Conservation (phyloP, 2,329 filamentous ascomycete species). For the Aschersonia sp. region DNA sequence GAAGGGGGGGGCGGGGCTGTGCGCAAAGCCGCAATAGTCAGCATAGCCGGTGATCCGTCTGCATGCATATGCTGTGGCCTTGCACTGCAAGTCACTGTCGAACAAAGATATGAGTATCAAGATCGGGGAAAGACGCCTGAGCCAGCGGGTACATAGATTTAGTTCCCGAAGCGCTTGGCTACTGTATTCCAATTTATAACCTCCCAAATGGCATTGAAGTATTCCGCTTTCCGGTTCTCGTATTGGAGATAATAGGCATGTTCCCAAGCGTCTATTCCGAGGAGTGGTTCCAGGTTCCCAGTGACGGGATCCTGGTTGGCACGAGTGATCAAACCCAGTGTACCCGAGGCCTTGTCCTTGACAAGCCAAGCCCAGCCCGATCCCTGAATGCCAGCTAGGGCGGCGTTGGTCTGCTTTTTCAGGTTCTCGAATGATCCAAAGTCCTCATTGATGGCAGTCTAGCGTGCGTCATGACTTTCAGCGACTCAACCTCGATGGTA, state of each 20-base stretch:
- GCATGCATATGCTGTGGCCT: too few species aligned
- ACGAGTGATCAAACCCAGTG: conserved; percentile 52
- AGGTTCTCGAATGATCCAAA: conserved; percentile 55
- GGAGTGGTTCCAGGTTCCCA: conserved; percentile 65
- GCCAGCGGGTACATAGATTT: conserved; percentile 9
- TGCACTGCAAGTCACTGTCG: too few species aligned
- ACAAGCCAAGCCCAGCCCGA: conserved; percentile 88
- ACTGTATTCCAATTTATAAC: conserved; percentile 93
- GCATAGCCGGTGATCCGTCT: too few species aligned
- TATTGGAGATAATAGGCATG: conserved; percentile 95
- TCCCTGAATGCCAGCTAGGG: conserved; percentile 65
- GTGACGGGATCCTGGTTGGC: conserved; percentile 84
- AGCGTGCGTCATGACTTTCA: background rate
- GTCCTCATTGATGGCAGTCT: conserved; percentile 46
- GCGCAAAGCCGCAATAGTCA: too few species aligned
- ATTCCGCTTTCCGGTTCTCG: conserved; percentile 93
- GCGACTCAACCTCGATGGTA: background rate
- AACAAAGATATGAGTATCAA: too few species aligned
- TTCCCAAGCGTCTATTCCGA: conserved; percentile 93
- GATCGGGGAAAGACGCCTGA: background rate
- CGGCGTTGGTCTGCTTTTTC: conserved; percentile 51
- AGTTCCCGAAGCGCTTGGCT: conserved; percentile 54
- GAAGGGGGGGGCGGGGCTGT: too few species aligned
- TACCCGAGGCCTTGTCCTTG: conserved; percentile 49
- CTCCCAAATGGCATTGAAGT: conserved; percentile 88